These are phyloP conservation scores for Podospora tetraspora DNA, from an alignment of 495 filamentous ascomycete species.

Conservation along the genomic window DNA sequence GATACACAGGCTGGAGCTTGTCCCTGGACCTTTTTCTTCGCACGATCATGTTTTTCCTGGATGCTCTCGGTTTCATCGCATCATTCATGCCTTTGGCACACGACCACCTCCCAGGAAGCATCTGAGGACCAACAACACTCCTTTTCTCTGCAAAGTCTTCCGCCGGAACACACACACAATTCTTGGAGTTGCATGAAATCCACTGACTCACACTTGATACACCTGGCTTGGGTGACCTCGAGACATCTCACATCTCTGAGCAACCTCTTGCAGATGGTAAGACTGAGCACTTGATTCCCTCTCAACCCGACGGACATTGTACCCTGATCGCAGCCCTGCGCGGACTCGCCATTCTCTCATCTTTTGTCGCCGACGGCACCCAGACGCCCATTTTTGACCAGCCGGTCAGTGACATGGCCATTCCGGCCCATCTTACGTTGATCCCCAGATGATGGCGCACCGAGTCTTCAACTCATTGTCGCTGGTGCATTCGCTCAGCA, in stretches of 20 bases:
- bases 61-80: not conserved
- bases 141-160: not conserved
- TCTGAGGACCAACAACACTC: not conserved
- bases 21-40: not conserved
- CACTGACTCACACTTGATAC: not conserved
- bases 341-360: not conserved
- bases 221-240: not conserved
- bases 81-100: not conserved
- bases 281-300: not conserved
- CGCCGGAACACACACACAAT: not conserved
- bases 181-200: not conserved
- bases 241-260: not conserved
- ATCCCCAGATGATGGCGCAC: not conserved
- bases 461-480: not conserved
- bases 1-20: slow-evolving; percentile 15
- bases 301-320: not conserved
- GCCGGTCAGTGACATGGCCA: slow-evolving; percentile 1
- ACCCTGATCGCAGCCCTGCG: not conserved
- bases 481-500: not conserved
- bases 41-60: not conserved
- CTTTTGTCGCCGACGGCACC: not conserved
- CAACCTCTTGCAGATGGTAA: not conserved
- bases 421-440: not conserved
- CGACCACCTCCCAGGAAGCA: not conserved
- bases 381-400: not conserved